Evolutionary conservation across 208 protist species (phyloP), one percentile per base, ranked within the genome.

Genomic region (Acanthamoeba lugdunensis): DNA sequence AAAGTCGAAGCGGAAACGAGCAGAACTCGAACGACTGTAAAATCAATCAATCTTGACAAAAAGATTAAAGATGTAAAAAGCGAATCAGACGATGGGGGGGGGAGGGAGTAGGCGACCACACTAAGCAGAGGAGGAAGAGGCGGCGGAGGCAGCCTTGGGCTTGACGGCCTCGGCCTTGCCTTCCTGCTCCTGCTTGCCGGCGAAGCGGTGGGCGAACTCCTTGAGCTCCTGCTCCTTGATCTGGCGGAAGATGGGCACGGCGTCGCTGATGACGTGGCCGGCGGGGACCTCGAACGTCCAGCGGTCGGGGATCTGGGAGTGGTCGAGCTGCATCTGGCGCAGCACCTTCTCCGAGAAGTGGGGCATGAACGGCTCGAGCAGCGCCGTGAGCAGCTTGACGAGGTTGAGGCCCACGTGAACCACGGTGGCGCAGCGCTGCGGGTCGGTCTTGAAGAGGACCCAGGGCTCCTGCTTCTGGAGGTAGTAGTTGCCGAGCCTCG

Each of bases 381-480:
- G 23, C 33, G 58, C 63, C 13, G 84, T 73, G 21, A 90, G 52
- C 33, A 90, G 84, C 58, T 90, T 75, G 25, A 50, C 33, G 18
- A 90, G 58, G 84, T 90, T 90, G 50, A 93, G 50, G 69, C 50
- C 67, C 18, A 81, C 30, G 67, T 56, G n/a, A 48, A 56, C 28
- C 13, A 81, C 88, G 33, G 45, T 52, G 30, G 11, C 54, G 79
- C 56, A 84, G 58, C 73, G 54, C 91, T 87, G 33, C 11, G 25
- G 33, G 50, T 94, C 63, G 28, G 14, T 48, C 37, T 95, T 96
- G 65, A 94, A 37, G 2, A 96, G 56, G 5, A 90, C 77, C 97
- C 97, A 98, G 45, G 97, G 96, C 56, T 95, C 84, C 37, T 97
- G 73, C 21, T 92, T 67, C 94, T 98, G 97, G 33, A 97, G 81